Conservation (phyloP, 306 rosid species). For the Arachis stenosperma region DNA sequence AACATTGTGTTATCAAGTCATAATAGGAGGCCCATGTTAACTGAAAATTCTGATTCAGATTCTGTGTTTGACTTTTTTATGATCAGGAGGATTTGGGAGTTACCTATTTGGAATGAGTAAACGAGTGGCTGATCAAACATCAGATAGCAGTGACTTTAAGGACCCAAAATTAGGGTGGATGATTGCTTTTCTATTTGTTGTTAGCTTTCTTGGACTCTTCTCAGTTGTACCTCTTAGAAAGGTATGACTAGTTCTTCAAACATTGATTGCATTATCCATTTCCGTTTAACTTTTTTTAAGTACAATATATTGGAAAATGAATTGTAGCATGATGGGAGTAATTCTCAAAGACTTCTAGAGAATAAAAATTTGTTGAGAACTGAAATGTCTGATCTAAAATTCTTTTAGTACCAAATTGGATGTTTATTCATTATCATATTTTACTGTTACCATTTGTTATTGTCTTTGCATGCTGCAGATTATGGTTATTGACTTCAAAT, state of each 20-base stretch:
- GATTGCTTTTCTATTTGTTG: conserved; percentile 57
- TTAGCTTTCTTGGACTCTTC: conserved; percentile 63
- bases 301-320: conserved; percentile 1
- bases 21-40: conserved; percentile 2
- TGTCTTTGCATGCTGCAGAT: conserved; percentile 37
- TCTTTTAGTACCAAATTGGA: too few relatives aligned
- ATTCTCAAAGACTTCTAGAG: too few relatives aligned
- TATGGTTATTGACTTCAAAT: conserved; percentile 59
- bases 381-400: too few relatives aligned
- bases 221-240: conserved; percentile 60
- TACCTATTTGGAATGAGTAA: conserved; percentile 61
- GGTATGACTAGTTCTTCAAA: conserved; percentile 40
- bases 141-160: conserved; percentile 44
- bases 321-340: neutral
- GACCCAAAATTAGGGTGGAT: conserved; percentile 57
- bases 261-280: conserved; percentile 10
- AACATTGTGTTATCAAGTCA: conserved; percentile 2
- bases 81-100: conserved; percentile 59
- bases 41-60: conserved; percentile 17
- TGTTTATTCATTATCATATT: too few relatives aligned
- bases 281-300: neutral
- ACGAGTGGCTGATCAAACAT: conserved; percentile 40
- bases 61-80: conserved; percentile 27
- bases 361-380: too few relatives aligned
- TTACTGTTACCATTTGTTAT: neutral